These are phyloP conservation scores for Meredithiella fracta DNA, from an alignment of 2,329 filamentous ascomycete genomes.

Conservation along the genomic window DNA sequence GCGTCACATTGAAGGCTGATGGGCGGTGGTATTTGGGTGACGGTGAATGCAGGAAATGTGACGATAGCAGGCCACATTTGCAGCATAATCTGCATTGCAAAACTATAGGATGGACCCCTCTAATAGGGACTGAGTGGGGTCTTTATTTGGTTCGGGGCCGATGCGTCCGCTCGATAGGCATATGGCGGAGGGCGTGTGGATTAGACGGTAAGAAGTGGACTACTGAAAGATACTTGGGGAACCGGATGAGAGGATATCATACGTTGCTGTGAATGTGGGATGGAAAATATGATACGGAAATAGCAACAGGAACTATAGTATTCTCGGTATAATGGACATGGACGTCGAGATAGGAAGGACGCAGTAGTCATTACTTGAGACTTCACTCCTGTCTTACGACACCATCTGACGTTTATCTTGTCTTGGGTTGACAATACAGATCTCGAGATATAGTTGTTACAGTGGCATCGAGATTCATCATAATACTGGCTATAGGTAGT, in stretches of 20 bases:
- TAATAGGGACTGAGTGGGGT: background rate
- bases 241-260: background rate
- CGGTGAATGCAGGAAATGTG: background rate
- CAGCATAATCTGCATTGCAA: background rate
- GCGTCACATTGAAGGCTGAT: background rate
- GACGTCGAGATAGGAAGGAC: background rate
- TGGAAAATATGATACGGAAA: background rate
- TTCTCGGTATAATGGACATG: constrained; percentile 1
- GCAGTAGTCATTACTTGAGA: background rate
- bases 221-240: background rate
- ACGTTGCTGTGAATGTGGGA: background rate
- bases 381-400: background rate
- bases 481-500: too few species aligned
- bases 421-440: too few species aligned
- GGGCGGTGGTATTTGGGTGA: background rate
- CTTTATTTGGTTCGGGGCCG: background rate
- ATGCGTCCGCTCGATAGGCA: background rate
- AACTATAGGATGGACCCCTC: background rate
- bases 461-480: too few species aligned
- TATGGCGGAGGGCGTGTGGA: background rate
- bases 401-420: too few species aligned
- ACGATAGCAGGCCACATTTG: background rate
- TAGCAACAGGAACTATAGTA: background rate
- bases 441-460: too few species aligned
- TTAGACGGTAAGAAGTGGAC: background rate